These are phyloP conservation scores for Diplodia sapinea DNA, from an alignment of 2,329 filamentous ascomycete species.

Conservation along the genomic window DNA sequence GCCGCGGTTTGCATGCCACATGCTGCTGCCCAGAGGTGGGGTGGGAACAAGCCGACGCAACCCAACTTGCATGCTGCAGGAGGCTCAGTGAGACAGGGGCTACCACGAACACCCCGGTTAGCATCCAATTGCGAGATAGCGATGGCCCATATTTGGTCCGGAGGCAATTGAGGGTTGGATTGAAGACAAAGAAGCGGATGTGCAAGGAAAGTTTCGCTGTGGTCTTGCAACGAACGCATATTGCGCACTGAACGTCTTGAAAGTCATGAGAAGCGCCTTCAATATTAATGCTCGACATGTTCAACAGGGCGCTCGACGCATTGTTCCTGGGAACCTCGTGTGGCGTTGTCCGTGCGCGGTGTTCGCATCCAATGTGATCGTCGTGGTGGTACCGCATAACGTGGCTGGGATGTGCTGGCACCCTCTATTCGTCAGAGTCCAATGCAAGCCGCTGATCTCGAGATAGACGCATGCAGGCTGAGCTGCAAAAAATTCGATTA, in stretches of 20 bases:
- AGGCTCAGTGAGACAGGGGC: slow-evolving; percentile 3
- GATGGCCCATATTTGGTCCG: too few relatives aligned
- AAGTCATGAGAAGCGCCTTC: neutral
- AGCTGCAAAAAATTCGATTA: neutral
- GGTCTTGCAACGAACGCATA: neutral
- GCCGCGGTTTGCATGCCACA: slow-evolving; percentile 6
- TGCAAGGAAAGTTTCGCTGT: neutral
- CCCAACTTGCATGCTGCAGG: slow-evolving; percentile 21
- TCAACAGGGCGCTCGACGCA: slow-evolving; percentile 4
- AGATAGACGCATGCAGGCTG: slow-evolving; percentile 9
- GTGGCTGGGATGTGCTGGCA: slow-evolving; percentile 12
- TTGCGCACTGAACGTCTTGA: neutral
- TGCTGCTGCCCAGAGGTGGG: neutral
- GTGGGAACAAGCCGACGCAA: slow-evolving; percentile 13
- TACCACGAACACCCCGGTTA: neutral
- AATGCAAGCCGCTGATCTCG: slow-evolving; percentile 5
- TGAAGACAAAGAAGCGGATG: neutral
- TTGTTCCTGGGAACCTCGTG: slow-evolving; percentile 4
- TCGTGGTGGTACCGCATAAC: slow-evolving; percentile 22
- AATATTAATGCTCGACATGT: slow-evolving; percentile 10
- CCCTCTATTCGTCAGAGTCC: slow-evolving; percentile 8
- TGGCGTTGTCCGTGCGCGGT: slow-evolving; percentile 14
- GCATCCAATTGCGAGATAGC: neutral
- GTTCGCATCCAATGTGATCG: slow-evolving; percentile 26
- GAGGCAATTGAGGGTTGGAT: neutral